Evolutionary conservation across 2,329 filamentous ascomycete species (phyloP), one percentile per base, ranked within the genome.

Genomic region (Xylaria sp.): DNA sequence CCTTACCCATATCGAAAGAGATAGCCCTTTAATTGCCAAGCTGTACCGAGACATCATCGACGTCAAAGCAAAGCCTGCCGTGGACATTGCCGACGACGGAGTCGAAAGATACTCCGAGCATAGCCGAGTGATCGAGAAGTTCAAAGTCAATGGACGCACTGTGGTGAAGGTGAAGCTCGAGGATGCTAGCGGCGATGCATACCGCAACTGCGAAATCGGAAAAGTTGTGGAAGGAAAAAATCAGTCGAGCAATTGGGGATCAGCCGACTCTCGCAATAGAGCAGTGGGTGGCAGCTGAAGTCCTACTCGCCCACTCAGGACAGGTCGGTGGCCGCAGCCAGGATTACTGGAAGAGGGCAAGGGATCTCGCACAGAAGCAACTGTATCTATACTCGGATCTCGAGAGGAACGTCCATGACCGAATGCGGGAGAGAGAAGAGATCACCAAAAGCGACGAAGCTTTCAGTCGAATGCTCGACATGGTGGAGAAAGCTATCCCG

Each of bases 81-180:
- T 7, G 1, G 39, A 43, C 4, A 48, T 40, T 7, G 29, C 39
- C 11, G 44, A 47, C 9, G 38, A 19, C 17, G 44, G 44, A 21
- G 39, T 34, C 4, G 16, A 42, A 11, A 7, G 2, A 2, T 8
- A 13, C 13, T 8, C 1, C 13, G 39, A 48, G 18, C n/a, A 43
- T 37, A 22, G 37, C 9, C 47, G 47, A 26, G 11, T 6, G 11
- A 26, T 26, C 11, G 24, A 45, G n/a, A 19, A 4, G 16, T 34
- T 29, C 11, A 26, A 7, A 16, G 13, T 18, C 19, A 16, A n/a
- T 29, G 21, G 22, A 8, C 46, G n/a, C 7, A 13, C 34, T 34
- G 19, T 9, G 17, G 9, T 19, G 37, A 59, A 52, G 42, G 18
- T 22, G n/a, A 57, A 50, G 26, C 29, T 50, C n/a, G 22, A 39